Evolutionary conservation across 345 rosid species (phyloP), one percentile per base, ranked within the genome.

Genomic region (Aegle marmelos): DNA sequence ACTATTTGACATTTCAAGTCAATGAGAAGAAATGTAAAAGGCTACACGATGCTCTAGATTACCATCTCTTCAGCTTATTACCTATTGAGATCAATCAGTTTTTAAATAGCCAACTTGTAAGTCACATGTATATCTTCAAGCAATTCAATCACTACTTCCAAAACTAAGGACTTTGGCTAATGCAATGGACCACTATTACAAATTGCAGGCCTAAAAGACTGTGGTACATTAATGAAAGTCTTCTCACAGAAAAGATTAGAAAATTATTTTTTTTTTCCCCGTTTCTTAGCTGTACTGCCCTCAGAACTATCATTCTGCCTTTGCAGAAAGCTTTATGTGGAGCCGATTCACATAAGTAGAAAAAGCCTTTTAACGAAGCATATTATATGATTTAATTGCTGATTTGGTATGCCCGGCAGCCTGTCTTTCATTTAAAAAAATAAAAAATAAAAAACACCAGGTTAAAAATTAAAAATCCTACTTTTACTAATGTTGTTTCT

Each of bases 71-170:
- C 31, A 63, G 59, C 24, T 62, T 45, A 41, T 27, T 37, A 17
- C 25, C 22, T 1, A 53, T 17, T 16, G 57, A 17, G 57, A 72
- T 34, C 33, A 74, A 53, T 7, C 61, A 48, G 48, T 25, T 62
- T 62, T 74, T 74, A 39, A 62, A 41, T 10, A 34, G 57, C 36
- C 66, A 68, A 37, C 79, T 57, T 69, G 74, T 19, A 25, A 36
- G 59, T 31, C 24, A 16, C 34, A 4, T 41, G 13, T 33, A 31
- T 61, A 28, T 60, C 67, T 74, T 39, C 19, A 19, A 22, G 56
- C 0, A 50, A 53, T 27, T 36, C 22, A 53, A 13, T 39, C 9
- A 31, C 33, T 50, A 56, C 4, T 31, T 17, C 68, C 6, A 22
- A 64, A 75, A 37, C 24, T 45, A 45, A 71, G 57, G 71, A 64